phyloP scores from a whole-genome alignment of 1,284 basidiomycete species.

The Tilletia caries region DNA sequence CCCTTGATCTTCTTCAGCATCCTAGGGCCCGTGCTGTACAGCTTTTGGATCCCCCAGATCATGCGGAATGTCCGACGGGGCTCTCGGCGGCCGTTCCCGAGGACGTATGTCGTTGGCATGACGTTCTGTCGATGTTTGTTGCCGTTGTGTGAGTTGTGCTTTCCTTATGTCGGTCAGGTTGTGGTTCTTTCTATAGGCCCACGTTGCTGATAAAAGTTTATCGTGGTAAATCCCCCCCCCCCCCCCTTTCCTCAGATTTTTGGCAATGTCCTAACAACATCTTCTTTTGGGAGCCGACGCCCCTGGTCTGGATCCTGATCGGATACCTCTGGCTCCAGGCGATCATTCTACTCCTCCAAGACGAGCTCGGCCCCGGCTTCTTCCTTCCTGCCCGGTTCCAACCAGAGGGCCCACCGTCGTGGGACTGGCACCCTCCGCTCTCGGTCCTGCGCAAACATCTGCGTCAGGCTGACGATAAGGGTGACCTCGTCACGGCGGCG shows the following conservation, averaged over 20 bases:
- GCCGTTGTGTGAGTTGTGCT: slow-evolving; percentile 33
- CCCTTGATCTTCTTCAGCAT: slow-evolving; percentile 7
- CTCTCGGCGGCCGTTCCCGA: slow-evolving; percentile 30
- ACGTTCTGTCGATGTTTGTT: slow-evolving; percentile 46
- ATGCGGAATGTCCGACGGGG: slow-evolving; percentile 42
- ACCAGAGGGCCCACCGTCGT: slow-evolving; percentile 22
- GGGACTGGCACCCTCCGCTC: slow-evolving; percentile 50
- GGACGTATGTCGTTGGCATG: slow-evolving; percentile 45
- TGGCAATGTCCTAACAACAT: slow-evolving; percentile 46
- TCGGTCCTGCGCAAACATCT: slow-evolving; percentile 18
- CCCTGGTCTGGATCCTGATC: slow-evolving; percentile 40
- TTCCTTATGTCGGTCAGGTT: background rate
- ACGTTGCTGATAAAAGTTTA: no score
- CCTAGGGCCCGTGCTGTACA: slow-evolving; percentile 25
- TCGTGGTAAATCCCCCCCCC: background rate
- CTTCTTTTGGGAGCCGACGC: slow-evolving; percentile 40
- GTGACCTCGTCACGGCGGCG: no score
- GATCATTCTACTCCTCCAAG: slow-evolving; percentile 40
- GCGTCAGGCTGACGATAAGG: slow-evolving; percentile 22
- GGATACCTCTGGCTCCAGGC: slow-evolving; percentile 28
- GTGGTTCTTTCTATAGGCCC: no score
- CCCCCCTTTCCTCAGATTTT: slow-evolving; percentile 26
- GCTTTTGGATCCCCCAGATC: slow-evolving; percentile 49
- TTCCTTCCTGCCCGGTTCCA: slow-evolving; percentile 37
- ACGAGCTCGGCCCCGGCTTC: slow-evolving; percentile 42